Evolutionary conservation across 805 yeast genomes (phyloP), one percentile per base, ranked within the genome.

Genomic region (Sugiyamaella marilandica): DNA sequence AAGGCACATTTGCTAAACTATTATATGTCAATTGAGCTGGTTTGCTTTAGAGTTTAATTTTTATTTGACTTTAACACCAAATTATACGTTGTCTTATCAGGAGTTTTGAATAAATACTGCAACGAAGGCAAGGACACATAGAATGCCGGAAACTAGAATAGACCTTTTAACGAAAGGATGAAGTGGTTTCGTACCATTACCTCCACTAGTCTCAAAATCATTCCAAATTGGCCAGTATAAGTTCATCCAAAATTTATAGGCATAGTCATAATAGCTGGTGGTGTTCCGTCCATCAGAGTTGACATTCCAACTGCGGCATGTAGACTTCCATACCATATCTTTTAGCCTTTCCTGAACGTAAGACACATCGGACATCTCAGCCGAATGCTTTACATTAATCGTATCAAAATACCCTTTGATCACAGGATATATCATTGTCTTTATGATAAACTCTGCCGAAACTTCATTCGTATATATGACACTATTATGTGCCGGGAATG

Each of bases 401-500:
- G 26, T 18, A 11, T 52, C 34, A 21, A 49, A 53, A 13, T 32
- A 16, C 14, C 51, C 46, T 11, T 21, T 19, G 26, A 51, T 10
- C 14, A 53, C 45, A 11, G 56, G 56, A 18, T 49, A 24, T 32
- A 54, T 41, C 52, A 54, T 46, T 10, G 55, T 44, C 45, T 48
- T 48, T 34, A 49, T 44, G 5, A 55, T 24, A 31, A 50, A 56
- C 19, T 57, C 61, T 32, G 47, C 50, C 13, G 56, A 36, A 13
- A 47, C 57, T 39, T 57, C 61, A 35, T 45, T 54, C 2, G 52
- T 51, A 49, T 51, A 54, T 19, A 57, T 48, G 26, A 55, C 60
- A 26, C 57, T 52, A 41, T 47, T 57, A 41, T 56, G 58, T 3
- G 58, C 56, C 10, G 60, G 59, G 48, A 54, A 53, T 5, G 59